Conservation (phyloP, 106 monocot species). For the Agapanthus africanus region DNA sequence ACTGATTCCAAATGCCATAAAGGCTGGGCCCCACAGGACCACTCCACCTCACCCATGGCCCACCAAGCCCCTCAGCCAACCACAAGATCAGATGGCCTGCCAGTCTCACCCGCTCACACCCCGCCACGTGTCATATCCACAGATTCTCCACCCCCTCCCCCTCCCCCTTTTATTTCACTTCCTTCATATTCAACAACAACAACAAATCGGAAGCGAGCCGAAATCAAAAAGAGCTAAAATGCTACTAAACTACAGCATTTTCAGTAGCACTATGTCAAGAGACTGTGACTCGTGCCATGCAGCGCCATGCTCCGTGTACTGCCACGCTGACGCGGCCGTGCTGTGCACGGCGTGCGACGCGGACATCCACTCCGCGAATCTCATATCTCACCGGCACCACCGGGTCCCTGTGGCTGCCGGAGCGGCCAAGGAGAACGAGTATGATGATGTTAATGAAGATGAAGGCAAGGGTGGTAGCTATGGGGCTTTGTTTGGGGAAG, state of each 20-base stretch:
- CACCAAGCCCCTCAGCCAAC: neutral
- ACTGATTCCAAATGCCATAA: neutral
- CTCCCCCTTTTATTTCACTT: neutral
- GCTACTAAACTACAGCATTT: neutral
- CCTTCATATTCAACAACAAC: neutral
- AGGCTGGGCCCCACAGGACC: neutral
- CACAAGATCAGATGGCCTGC: neutral
- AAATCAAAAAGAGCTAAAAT: neutral
- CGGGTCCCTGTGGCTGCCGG: slow-evolving; percentile 40
- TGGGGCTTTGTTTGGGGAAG: slow-evolving; percentile 9
- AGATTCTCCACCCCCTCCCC: neutral
- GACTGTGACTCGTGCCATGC: slow-evolving; percentile 31
- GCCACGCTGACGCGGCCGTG: slow-evolving; percentile 28
- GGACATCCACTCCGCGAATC: slow-evolving; percentile 34
- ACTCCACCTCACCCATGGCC: neutral
- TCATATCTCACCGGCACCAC: slow-evolving; percentile 31
- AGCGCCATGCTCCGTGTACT: slow-evolving; percentile 22
- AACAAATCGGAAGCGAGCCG: neutral
- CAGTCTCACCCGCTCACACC: slow-evolving; percentile 3
- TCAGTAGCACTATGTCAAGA: neutral
- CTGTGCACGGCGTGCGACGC: slow-evolving; percentile 34
- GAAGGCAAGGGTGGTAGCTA: neutral
- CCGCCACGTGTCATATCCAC: slow-evolving; percentile 3
- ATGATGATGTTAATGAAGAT: too few relatives aligned
- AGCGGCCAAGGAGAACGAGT: neutral